These are phyloP conservation scores for Limnanthes douglasii DNA, from an alignment of 345 rosid genomes.

Conservation along the genomic window DNA sequence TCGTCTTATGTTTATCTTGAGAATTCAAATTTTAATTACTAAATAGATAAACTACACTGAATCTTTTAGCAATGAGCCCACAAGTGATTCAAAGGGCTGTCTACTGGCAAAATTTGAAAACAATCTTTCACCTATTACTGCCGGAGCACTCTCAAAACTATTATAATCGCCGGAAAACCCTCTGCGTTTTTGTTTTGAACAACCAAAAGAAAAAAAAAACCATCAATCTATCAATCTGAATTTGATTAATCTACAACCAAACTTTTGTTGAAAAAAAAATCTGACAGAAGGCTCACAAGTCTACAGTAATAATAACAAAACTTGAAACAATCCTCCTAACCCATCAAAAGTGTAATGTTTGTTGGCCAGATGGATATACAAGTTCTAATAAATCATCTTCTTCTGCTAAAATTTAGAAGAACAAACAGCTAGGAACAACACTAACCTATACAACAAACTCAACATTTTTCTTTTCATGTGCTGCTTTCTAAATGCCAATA, in stretches of 20 bases:
- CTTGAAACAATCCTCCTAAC: slow-evolving; percentile 4
- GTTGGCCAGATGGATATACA: slow-evolving; percentile 15
- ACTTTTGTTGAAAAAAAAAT: slow-evolving; percentile 2
- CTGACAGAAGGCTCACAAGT: slow-evolving; percentile 6
- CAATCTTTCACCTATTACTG: too few species aligned
- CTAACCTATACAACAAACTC: slow-evolving; percentile 48
- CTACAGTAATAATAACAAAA: slow-evolving; percentile 16
- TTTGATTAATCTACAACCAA: slow-evolving; percentile 6
- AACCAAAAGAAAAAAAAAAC: not conserved
- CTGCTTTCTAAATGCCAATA: too few species aligned
- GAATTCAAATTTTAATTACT: too few species aligned
- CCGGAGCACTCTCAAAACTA: too few species aligned
- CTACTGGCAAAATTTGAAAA: too few species aligned
- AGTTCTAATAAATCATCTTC: slow-evolving; percentile 19
- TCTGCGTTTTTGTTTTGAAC: too few species aligned
- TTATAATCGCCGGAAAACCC: too few species aligned
- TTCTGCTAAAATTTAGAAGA: slow-evolving; percentile 42
- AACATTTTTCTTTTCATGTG: too few species aligned
- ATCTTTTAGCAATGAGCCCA: too few species aligned
- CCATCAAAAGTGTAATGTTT: slow-evolving; percentile 12
- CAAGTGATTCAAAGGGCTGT: too few species aligned
- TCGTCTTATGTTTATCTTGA: too few species aligned
- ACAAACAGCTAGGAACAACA: slow-evolving; percentile 26
- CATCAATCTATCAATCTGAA: not conserved
- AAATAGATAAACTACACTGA: too few species aligned